Percentiles rank a stretch among this genome's conserved stretches.
Conservation (phyloP, 495 filamentous ascomycete species). For the Hypoxylon intermedium region DNA sequence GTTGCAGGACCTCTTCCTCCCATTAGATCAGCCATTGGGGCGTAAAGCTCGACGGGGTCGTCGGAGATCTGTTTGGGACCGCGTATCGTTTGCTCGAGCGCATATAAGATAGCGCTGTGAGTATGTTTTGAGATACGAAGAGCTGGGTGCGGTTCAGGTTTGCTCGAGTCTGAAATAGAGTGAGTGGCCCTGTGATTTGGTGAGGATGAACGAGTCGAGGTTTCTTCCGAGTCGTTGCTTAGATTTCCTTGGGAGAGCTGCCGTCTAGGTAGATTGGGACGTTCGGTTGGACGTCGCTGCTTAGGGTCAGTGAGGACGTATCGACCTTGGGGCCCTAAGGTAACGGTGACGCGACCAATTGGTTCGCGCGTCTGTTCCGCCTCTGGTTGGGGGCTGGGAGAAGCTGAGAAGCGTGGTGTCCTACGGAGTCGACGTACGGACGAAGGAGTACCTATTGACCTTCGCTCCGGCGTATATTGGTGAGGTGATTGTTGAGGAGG, state of each 20-base stretch:
- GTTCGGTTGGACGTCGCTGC: conserved; percentile 28
- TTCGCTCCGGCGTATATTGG: conserved; percentile 37
- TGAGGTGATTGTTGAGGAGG: conserved; percentile 43
- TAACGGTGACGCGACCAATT: conserved; percentile 44
- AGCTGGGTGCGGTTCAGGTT: conserved; percentile 44
- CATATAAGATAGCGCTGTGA: conserved; percentile 79
- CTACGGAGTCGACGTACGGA: conserved; percentile 54
- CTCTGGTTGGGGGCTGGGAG: conserved; percentile 49
- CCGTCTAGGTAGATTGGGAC: conserved; percentile 40
- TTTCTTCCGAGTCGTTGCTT: conserved; percentile 48
- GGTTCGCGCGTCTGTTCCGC: conserved; percentile 44
- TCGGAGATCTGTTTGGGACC: conserved; percentile 83
- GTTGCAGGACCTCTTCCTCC: conserved; percentile 59
- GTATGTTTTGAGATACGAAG: conserved; percentile 56
- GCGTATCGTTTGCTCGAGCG: conserved; percentile 89
- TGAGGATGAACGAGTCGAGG: conserved; percentile 40
- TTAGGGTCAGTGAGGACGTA: conserved; percentile 31
- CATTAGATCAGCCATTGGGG: conserved; percentile 87
- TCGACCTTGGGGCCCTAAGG: conserved; percentile 38
- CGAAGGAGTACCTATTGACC: conserved; percentile 48
- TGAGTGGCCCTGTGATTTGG: conserved; percentile 30
- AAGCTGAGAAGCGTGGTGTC: conserved; percentile 54
- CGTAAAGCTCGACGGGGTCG: conserved; percentile 88
- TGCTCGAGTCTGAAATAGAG: conserved; percentile 28
- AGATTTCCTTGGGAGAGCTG: conserved; percentile 54